A percentile compares a stretch with the other conserved stretches of the same genome.
phyloP scores from a whole-genome alignment of 192 early-diverging fungal species.

The Paraglomus occultum region DNA sequence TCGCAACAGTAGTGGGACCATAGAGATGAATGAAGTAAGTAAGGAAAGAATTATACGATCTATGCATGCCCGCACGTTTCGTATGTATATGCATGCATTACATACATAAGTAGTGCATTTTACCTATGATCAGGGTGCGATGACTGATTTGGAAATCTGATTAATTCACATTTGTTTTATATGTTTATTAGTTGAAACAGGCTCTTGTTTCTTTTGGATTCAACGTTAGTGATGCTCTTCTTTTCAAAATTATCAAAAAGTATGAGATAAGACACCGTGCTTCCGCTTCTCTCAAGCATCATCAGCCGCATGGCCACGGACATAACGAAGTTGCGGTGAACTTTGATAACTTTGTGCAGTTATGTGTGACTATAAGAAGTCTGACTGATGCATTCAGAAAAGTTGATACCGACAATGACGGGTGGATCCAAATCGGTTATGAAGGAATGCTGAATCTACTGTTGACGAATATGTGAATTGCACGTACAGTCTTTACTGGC shows the following conservation, averaged over 20 bases:
- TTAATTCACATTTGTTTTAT: no score
- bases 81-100: background rate
- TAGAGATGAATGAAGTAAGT: conserved; percentile 66
- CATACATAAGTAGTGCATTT: no score
- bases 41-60: background rate
- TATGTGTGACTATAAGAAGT: conserved; percentile 59
- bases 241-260: conserved; percentile 64
- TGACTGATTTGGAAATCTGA: conserved; percentile 7
- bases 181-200: conserved; percentile 28
- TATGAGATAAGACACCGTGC: conserved; percentile 62
- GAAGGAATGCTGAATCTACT: conserved; percentile 35
- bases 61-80: background rate
- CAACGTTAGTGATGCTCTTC: conserved; percentile 63
- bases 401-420: conserved; percentile 51
- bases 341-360: conserved; percentile 65
- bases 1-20: conserved; percentile 65
- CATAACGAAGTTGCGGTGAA: conserved; percentile 36
- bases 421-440: conserved; percentile 58
- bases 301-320: background rate
- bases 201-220: conserved; percentile 73
- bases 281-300: background rate
- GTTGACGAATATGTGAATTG: background rate
- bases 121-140: conserved; percentile 43
- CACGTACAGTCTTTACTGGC: no score
- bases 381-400: conserved; percentile 57